A percentile compares a stretch with the other conserved stretches of the same genome.
Evolutionary conservation across 176 grass and related monocot genomes (phyloP).

Genomic region (Hsuehochloa calcarea): DNA sequence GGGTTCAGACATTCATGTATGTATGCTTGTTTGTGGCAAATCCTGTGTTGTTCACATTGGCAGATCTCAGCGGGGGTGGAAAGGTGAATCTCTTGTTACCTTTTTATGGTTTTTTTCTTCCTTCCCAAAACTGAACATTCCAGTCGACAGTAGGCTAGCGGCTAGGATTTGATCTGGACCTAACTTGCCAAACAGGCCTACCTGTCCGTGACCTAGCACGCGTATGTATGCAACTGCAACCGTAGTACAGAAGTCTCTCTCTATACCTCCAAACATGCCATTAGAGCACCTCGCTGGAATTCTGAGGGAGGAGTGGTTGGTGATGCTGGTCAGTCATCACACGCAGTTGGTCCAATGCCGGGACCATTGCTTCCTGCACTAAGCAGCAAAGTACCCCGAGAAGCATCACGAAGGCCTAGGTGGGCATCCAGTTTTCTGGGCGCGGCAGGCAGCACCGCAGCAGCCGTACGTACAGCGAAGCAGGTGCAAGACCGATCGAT

Average conservation of each 20-base stretch:
- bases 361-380: neutral
- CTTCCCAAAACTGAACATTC: neutral
- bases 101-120: neutral
- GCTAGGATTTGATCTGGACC: neutral
- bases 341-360: neutral
- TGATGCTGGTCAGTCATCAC: neutral
- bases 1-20: neutral
- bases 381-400: conserved; percentile 10
- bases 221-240: neutral
- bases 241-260: neutral
- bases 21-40: neutral
- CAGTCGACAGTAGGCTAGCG: neutral
- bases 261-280: neutral
- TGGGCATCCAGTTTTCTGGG: neutral
- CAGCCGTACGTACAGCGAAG: conserved; percentile 7
- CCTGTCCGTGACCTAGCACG: neutral
- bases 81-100: neutral
- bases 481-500: neutral
- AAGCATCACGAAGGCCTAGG: neutral
- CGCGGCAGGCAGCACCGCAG: neutral
- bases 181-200: neutral
- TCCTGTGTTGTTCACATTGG: neutral
- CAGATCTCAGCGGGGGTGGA: neutral
- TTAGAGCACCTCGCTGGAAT: conserved; percentile 24
- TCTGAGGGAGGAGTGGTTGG: neutral